Evolutionary conservation across 2,329 filamentous ascomycete species (phyloP).

Genomic region (Colletotrichum sp.): DNA sequence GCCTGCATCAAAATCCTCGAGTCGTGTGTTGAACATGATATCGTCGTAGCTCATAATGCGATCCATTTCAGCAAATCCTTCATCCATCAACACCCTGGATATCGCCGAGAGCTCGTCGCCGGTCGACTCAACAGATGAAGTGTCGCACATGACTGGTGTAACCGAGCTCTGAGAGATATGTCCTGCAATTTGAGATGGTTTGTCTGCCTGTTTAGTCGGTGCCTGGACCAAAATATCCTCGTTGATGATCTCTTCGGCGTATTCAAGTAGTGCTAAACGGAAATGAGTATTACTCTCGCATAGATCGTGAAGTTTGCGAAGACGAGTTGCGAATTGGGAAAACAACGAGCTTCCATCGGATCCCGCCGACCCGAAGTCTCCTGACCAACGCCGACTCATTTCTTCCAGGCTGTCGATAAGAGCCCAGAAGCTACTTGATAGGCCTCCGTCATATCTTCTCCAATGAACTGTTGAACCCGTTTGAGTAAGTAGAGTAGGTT

Average conservation of each 20-base stretch:
- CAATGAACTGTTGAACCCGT: not conserved
- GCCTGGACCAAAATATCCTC: not conserved
- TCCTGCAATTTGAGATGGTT: not conserved
- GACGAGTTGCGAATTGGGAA: not conserved
- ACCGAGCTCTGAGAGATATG: not conserved
- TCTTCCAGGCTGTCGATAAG: not conserved
- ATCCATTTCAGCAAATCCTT: not conserved
- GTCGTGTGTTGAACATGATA: not conserved
- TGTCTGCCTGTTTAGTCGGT: not conserved
- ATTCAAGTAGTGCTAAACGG: not conserved
- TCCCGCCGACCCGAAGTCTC: not conserved
- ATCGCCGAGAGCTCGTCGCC: not conserved
- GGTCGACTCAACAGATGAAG: not conserved
- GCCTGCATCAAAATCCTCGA: not conserved
- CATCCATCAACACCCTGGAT: not conserved
- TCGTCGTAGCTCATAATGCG: not conserved
- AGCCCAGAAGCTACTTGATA: not conserved
- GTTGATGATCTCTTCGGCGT: not conserved
- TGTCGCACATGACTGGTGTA: not conserved
- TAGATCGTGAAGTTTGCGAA: not conserved
- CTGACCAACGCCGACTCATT: not conserved
- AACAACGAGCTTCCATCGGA: not conserved
- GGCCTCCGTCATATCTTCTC: not conserved
- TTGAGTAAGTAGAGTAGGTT: not conserved
- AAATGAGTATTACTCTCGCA: not conserved